Base-by-base conservation (phyloP, 2,329 filamentous ascomycete species). In the Calonectria pseudoturangicola region DNA sequence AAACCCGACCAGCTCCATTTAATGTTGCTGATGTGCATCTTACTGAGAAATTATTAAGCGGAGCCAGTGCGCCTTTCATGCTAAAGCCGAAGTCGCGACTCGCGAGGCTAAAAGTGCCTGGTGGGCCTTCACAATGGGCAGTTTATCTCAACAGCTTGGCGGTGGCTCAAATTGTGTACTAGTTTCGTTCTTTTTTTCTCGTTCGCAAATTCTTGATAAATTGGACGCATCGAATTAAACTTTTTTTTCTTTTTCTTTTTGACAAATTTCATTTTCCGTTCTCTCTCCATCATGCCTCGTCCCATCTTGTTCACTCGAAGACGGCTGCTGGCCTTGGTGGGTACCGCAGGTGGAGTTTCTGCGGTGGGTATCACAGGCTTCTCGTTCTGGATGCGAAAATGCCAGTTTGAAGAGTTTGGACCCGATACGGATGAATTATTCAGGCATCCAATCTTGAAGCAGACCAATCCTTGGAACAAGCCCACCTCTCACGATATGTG, bases 391-490 rank as follows among this genome's bases (percentile, higher is more conserved):
- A 78, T 76, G 21, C 58, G 76, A 2, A 70, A 78, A 25, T 79
- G 77, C 4, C 62, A 70, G 6, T 76, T 79, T 10, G 77, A 79
- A n/a, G 73, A 75, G 0, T 77, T 78, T 13, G 76, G 70, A 1
- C 76, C 72, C 0, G 67, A 71, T 0, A 71, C 71, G 15, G 68
- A 72, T 30, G 51, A 68, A 0, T 30, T 78, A 0, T 78, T 77
- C 13, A 25, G 18, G 0, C 74, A 79, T 41, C 54, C 77, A 0
- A 18, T 77, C 1, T 30, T 79, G 1, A 74, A 69, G 30, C 56
- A 76, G 21, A 73, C 69, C 0, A 79, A 79, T 18, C 77, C 75
- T 0, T 75, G 74, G 69, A 73, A 79, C 8, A 79, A 79, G 10
- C 74, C 77, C 0, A 58, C 48, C 0, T 76, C 74, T 1, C 47